Evolutionary conservation across 257 asterid species (phyloP).

Genomic region (Solanum chiquidenum): DNA sequence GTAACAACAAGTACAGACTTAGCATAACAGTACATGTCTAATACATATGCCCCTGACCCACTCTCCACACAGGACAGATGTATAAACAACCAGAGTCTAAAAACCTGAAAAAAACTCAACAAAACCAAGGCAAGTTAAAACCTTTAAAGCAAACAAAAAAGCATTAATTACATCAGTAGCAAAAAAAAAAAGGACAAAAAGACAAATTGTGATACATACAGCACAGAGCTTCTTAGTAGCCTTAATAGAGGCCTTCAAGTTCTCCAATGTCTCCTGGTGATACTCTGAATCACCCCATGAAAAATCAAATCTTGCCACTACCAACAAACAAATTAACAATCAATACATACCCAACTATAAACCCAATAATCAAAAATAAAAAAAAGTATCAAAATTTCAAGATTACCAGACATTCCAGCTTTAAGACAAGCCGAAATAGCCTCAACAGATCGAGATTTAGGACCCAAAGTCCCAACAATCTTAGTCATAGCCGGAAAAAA

Average conservation of each 20-base stretch:
- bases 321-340: not conserved
- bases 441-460: slow-evolving; percentile 67
- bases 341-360: not conserved
- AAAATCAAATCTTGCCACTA: slow-evolving; percentile 87
- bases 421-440: slow-evolving; percentile 65
- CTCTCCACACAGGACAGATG: not conserved
- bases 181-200: not conserved
- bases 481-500: slow-evolving; percentile 88
- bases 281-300: slow-evolving; percentile 71
- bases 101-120: not conserved
- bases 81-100: not conserved
- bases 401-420: slow-evolving; percentile 92
- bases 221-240: slow-evolving; percentile 63
- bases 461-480: slow-evolving; percentile 88
- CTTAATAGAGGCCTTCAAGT: slow-evolving; percentile 59
- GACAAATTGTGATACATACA: slow-evolving; percentile 21
- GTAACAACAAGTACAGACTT: not conserved
- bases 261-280: slow-evolving; percentile 73
- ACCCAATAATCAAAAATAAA: not conserved
- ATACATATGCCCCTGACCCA: not conserved
- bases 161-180: not conserved
- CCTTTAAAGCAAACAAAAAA: not conserved
- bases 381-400: not conserved
- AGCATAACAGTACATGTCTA: not conserved
- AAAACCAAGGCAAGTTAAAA: not conserved